Conservation (phyloP, 768 basidiomycete species). For the Rhodotorula graminis region DNA sequence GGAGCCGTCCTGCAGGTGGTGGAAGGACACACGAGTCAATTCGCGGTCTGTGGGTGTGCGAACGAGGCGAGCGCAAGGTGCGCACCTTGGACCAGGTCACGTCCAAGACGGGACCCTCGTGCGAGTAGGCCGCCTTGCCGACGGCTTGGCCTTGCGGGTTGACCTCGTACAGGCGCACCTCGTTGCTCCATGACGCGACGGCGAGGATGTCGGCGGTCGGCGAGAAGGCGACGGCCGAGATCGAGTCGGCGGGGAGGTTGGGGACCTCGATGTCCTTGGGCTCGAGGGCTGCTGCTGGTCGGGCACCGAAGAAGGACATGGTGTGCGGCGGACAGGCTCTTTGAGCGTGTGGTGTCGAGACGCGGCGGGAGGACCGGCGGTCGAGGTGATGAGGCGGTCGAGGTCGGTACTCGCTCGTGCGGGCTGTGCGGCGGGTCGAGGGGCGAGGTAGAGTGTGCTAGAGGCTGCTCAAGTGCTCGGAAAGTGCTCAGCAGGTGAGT, state of each 20-base stretch:
- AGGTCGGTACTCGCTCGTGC: too few species aligned
- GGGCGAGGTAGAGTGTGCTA: too few species aligned
- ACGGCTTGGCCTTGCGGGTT: slow-evolving; percentile 66
- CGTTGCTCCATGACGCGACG: slow-evolving; percentile 90
- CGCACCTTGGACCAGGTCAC: slow-evolving; percentile 86
- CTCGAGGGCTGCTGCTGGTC: slow-evolving; percentile 48
- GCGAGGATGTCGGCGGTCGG: slow-evolving; percentile 82
- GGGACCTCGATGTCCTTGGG: slow-evolving; percentile 71
- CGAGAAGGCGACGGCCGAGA: slow-evolving; percentile 78
- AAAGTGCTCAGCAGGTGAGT: too few species aligned
- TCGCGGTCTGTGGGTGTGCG: too few species aligned
- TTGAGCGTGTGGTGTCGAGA: neutral
- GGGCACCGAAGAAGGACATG: slow-evolving; percentile 36
- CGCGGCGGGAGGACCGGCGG: too few species aligned
- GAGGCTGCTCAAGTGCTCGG: too few species aligned
- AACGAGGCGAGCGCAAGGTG: slow-evolving; percentile 12
- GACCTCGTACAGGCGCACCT: slow-evolving; percentile 85
- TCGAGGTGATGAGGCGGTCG: neutral
- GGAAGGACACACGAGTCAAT: too few species aligned
- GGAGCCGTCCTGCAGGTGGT: slow-evolving; percentile 55
- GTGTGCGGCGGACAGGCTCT: too few species aligned
- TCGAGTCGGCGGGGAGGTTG: slow-evolving; percentile 78
- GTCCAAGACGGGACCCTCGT: slow-evolving; percentile 82
- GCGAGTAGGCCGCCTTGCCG: slow-evolving; percentile 82
- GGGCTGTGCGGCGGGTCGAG: too few species aligned